Evolutionary conservation across 768 basidiomycete species (phyloP).

Genomic region (Floccularia luteovirens): DNA sequence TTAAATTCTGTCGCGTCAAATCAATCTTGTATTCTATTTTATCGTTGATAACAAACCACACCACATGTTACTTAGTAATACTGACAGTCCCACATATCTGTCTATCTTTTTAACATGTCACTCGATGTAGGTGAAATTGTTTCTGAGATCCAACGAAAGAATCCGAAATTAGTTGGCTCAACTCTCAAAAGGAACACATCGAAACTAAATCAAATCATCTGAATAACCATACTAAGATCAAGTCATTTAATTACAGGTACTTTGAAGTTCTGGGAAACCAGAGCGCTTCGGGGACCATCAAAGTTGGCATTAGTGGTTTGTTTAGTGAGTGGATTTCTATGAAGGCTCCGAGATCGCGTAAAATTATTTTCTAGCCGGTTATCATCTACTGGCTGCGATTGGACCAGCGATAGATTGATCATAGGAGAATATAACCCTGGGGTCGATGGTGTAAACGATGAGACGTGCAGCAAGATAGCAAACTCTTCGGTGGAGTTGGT

Average conservation of each 20-base stretch:
- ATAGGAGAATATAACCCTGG: conserved; percentile 56
- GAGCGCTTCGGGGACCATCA: conserved; percentile 47
- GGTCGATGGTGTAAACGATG: conserved; percentile 63
- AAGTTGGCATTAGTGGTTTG: conserved; percentile 20
- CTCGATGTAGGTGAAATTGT: too few species aligned
- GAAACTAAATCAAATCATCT: too few species aligned
- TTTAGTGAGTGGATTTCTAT: conserved; percentile 35
- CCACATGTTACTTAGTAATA: too few species aligned
- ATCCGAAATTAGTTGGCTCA: too few species aligned
- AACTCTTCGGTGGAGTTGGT: conserved; percentile 85
- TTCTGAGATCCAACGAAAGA: too few species aligned
- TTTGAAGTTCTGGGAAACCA: conserved; percentile 22
- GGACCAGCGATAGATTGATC: conserved; percentile 21
- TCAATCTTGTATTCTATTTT: too few species aligned
- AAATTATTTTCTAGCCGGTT: conserved; percentile 44
- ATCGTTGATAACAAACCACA: too few species aligned
- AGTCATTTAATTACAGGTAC: conserved; percentile 3
- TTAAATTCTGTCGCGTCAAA: too few species aligned
- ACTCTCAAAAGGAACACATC: too few species aligned
- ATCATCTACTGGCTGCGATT: conserved; percentile 26
- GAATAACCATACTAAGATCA: too few species aligned
- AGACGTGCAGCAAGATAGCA: conserved; percentile 79
- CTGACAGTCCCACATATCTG: too few species aligned
- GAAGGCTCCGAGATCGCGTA: conserved; percentile 52
- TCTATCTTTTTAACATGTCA: too few species aligned